These are phyloP conservation scores for Solanum arcanum DNA, from an alignment of 257 asterid species.

Conservation along the genomic window DNA sequence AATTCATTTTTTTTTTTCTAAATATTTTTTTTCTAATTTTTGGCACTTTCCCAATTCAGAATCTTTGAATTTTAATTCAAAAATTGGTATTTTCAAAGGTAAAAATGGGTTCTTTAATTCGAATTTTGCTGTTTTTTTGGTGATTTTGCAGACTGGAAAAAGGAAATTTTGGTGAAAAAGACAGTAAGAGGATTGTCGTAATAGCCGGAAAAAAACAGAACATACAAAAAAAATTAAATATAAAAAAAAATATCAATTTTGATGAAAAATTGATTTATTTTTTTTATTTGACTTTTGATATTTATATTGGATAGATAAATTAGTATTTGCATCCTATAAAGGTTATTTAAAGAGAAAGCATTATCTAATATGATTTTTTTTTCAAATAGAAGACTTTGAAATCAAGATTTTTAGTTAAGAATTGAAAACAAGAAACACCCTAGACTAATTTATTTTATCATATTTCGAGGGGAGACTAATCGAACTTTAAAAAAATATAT, in stretches of 20 bases:
- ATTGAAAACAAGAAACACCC: no score
- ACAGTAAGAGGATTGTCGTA: neutral
- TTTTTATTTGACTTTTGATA: no score
- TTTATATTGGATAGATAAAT: no score
- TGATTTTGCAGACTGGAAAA: neutral
- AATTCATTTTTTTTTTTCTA: conserved; percentile 24
- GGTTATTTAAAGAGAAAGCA: neutral
- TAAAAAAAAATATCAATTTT: neutral
- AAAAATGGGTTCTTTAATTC: neutral
- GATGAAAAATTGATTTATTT: neutral
- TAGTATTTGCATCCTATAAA: neutral
- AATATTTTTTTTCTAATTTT: neutral
- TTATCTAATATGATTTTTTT: neutral
- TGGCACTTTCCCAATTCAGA: neutral
- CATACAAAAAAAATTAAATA: no score
- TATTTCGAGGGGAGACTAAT: neutral
- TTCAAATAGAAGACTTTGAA: neutral
- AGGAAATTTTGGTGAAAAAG: neutral
- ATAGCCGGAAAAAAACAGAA: neutral
- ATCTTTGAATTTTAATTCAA: neutral
- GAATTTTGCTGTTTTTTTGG: neutral
- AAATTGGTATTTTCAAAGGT: neutral
- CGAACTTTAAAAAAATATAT: no score
- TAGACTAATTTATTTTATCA: neutral
- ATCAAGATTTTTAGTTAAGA: neutral